phyloP scores from a whole-genome alignment of 305 asterid species.

The Fraxinus angustifolia region DNA sequence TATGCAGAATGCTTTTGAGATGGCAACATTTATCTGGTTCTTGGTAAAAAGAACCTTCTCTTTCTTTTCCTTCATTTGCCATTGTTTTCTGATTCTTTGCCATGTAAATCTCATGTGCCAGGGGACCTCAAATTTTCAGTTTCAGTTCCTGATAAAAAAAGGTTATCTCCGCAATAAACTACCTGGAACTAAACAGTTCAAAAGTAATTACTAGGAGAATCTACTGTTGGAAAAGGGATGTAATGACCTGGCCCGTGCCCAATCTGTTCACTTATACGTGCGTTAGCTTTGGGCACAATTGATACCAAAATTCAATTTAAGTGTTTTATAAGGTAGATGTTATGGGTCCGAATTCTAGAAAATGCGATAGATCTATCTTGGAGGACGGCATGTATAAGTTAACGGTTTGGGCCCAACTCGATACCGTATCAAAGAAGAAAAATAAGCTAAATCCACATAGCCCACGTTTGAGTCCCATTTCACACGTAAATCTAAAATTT shows the following conservation, averaged over 20 bases:
- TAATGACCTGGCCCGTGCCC: background rate
- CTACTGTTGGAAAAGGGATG: background rate
- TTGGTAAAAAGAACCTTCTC: constrained; percentile 45
- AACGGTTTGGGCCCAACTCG: background rate
- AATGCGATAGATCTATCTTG: background rate
- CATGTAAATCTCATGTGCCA: background rate
- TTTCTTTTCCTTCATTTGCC: constrained; percentile 6
- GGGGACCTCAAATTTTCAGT: background rate
- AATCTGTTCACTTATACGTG: background rate
- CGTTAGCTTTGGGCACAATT: background rate
- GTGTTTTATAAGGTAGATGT: background rate
- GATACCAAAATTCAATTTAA: background rate
- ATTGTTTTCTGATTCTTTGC: background rate
- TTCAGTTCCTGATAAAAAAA: background rate
- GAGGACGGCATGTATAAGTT: background rate
- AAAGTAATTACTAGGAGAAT: background rate
- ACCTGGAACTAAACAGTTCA: background rate
- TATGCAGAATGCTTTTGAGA: constrained; percentile 92
- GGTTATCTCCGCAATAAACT: background rate
- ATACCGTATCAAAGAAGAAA: background rate
- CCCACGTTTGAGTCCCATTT: background rate
- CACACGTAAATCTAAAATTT: too few relatives aligned
- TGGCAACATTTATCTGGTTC: constrained; percentile 94
- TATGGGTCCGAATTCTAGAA: background rate
- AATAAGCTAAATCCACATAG: background rate